Base-by-base conservation (phyloP, 768 basidiomycete genomes). In the Porphyrellus cyaneotinctus region DNA sequence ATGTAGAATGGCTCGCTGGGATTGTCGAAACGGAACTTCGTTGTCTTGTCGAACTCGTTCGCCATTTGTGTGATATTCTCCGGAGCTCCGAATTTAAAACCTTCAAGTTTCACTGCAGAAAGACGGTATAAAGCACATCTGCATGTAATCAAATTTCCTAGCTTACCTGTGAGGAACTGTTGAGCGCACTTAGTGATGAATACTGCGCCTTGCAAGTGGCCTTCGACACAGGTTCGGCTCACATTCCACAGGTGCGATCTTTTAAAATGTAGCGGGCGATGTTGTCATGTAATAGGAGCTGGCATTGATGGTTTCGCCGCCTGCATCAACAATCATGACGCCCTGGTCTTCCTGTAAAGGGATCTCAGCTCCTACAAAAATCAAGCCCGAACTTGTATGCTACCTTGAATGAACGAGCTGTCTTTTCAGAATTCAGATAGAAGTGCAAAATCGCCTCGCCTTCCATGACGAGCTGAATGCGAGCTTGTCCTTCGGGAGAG, bases 251-350 rank as follows among this genome's bases (percentile, higher is more conserved):
- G 73, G 72, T 3, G 78, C 75, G 23, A 80, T 74, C 62, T 83
- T 82, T 49, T 79, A 74, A 26, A 80, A 74, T 1, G 64, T 57
- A 4, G 59, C 53, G 1, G 68, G 51, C 2, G 58, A 64, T 20
- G 58, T 58, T 18, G 62, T 60, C 58, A 75, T 72, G 28, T 71
- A 72, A 51, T 84, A 84, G 13, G 78, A 71, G 52, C 79, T 83
- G 36, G 84, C 69, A 54, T 85, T 82, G 24, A 85, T 70, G 0
- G 82, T 85, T 18, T 81, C 83, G 36, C 81, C 81, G 10, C 83
- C 83, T 4, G 82, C 80, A 52, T 85, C 81, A n/a, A 84, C 75
- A 31, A 84, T 70, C 51, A 80, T 67, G 4, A 82, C 67, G 1
- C 77, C 78, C 41, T 78, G 62, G 13, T 75, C 75, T 14, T 63